phyloP scores from a whole-genome alignment of 1,139 yeast genomes.

The Hemisphaericaspora xylofermentans region DNA sequence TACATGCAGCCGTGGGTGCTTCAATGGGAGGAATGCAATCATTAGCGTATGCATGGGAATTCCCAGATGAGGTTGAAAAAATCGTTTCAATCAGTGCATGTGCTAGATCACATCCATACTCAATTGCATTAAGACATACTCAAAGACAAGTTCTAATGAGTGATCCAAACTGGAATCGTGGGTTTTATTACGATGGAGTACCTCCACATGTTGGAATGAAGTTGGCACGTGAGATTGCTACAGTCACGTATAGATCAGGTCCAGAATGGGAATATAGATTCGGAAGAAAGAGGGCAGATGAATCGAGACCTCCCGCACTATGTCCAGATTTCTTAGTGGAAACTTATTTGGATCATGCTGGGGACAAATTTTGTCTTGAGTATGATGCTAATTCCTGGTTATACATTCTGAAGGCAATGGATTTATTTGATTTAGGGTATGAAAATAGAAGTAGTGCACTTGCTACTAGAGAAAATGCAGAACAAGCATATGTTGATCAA shows the following conservation, averaged over 20 bases:
- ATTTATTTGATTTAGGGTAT: conserved; percentile 77
- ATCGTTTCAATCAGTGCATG: conserved; percentile 84
- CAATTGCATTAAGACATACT: conserved; percentile 89
- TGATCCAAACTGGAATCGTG: conserved; percentile 93
- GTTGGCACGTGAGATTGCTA: conserved; percentile 88
- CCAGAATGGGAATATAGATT: conserved; percentile 96
- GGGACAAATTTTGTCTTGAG: conserved; percentile 88
- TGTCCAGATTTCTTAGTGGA: conserved; percentile 93
- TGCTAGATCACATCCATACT: conserved; percentile 90
- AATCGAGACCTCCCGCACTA: conserved; percentile 73
- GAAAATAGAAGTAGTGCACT: conserved; percentile 45
- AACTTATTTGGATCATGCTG: conserved; percentile 90
- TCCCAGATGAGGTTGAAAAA: conserved; percentile 71
- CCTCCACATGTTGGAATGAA: conserved; percentile 97
- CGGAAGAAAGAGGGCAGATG: conserved; percentile 86
- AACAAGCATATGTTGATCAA: conserved; percentile 19
- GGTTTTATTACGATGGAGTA: conserved; percentile 72
- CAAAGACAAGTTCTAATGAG: conserved; percentile 93
- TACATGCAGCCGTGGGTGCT: conserved; percentile 84
- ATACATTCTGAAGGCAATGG: conserved; percentile 93
- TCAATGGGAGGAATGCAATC: conserved; percentile 99
- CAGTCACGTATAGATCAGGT: conserved; percentile 91
- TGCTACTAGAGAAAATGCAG: conserved; percentile 38
- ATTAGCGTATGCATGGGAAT: conserved; percentile 81
- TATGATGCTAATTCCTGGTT: conserved; percentile 89